These are phyloP conservation scores for Chondrus crispus DNA, from an alignment of 23 red algal species.

Conservation along the genomic window DNA sequence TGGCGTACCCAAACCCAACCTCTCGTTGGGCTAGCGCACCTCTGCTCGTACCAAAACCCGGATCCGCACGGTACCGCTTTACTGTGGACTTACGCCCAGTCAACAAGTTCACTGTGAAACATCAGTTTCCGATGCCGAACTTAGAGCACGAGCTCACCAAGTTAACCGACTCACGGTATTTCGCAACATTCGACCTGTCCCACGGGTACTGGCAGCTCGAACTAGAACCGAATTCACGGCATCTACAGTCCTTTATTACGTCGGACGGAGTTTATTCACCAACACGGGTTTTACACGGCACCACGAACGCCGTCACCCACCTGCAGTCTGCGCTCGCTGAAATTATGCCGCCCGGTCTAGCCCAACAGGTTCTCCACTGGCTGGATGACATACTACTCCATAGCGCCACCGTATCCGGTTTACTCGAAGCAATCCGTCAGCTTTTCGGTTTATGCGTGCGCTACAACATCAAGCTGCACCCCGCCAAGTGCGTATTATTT, in stretches of 20 bases:
- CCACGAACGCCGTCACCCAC: constrained; percentile 22
- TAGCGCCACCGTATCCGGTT: background rate
- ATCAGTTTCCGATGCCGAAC: constrained; percentile 44
- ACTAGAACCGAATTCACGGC: background rate
- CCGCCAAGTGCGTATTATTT: background rate
- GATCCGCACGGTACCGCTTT: background rate
- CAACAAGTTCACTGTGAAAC: constrained; percentile 30
- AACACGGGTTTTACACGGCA: constrained; percentile 18
- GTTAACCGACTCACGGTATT: background rate
- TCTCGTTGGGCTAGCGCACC: constrained; percentile 13
- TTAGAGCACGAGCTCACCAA: background rate
- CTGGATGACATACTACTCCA: constrained; percentile 7
- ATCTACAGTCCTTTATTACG: constrained; percentile 27
- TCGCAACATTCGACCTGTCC: constrained; percentile 6
- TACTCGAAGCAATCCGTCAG: background rate
- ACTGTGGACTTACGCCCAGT: constrained; percentile 33
- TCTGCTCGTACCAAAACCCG: constrained; percentile 22
- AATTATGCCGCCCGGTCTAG: background rate
- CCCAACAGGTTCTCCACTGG: background rate
- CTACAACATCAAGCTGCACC: background rate
- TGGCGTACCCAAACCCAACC: constrained; percentile 8
- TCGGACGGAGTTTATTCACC: constrained; percentile 8
- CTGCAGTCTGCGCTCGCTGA: background rate
- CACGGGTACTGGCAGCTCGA: constrained; percentile 36
- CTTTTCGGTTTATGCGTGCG: background rate